Conservation (phyloP, 2,329 filamentous ascomycete genomes). For the Aspergillus neotritici region DNA sequence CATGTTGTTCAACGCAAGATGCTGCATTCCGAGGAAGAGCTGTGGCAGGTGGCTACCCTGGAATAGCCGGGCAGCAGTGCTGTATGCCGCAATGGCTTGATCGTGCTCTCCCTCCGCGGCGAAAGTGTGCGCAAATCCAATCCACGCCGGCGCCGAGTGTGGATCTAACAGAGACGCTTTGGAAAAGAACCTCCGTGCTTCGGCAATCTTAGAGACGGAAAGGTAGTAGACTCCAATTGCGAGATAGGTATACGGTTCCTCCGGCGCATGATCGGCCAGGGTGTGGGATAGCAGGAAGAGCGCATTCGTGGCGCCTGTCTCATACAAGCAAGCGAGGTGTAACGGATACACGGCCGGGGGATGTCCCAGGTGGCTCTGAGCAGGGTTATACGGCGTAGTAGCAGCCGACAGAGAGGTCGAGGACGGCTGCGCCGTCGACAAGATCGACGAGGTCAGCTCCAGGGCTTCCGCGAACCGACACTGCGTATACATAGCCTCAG, state of each 20-base stretch:
- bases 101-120: conserved; percentile 96
- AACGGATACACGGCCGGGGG: conserved; percentile 67
- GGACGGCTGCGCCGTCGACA: conserved; percentile 81
- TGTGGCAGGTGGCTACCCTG: conserved; percentile 95
- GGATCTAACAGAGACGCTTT: conserved; percentile 97
- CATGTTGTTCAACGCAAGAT: conserved; percentile 93
- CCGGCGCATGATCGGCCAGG: conserved; percentile 82
- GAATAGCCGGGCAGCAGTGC: conserved; percentile 87
- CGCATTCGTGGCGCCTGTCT: conserved; percentile 78
- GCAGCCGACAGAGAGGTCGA: conserved; percentile 44
- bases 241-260: conserved; percentile 87
- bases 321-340: conserved; percentile 84
- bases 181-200: conserved; percentile 91
- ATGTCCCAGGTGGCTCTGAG: conserved; percentile 39
- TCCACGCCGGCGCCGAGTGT: conserved; percentile 96
- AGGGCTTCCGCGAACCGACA: conserved; percentile 88
- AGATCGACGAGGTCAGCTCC: conserved; percentile 73
- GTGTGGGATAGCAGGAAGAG: conserved; percentile 91
- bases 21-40: conserved; percentile 96
- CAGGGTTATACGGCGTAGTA: conserved; percentile 23
- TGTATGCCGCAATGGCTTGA: conserved; percentile 96
- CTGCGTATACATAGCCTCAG: conserved; percentile 88
- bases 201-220: conserved; percentile 78
- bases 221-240: conserved; percentile 96
- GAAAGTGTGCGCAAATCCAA: conserved; percentile 97